Conservation (phyloP, 2,329 filamentous ascomycete species). For the Ascosphaera apis region DNA sequence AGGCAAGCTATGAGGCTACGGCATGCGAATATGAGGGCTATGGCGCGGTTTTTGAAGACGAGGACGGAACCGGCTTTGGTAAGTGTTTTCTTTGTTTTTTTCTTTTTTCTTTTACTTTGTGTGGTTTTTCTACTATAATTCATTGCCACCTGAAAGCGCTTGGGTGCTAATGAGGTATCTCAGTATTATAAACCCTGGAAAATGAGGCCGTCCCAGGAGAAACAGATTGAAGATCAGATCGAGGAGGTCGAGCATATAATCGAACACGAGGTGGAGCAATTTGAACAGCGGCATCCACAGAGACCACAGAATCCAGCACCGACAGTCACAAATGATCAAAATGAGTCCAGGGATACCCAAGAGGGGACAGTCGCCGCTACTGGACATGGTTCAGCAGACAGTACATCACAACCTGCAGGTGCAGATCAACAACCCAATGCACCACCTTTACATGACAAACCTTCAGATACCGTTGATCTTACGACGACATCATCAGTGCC, state of each 20-base stretch:
- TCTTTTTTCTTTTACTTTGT: conserved; percentile 2
- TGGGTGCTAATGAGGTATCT: background rate
- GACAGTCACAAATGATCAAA: background rate
- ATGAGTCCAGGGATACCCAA: conserved; percentile 1
- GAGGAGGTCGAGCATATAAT: conserved; percentile 40
- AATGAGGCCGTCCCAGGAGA: conserved; percentile 43
- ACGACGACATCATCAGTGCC: conserved; percentile 12
- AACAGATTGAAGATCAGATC: conserved; percentile 46
- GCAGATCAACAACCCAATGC: conserved; percentile 1
- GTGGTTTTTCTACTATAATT: too few species aligned
- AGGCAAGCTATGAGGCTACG: conserved; percentile 50
- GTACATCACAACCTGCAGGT: background rate
- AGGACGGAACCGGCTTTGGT: conserved; percentile 50
- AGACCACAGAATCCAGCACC: too few species aligned
- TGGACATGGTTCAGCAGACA: conserved; percentile 2
- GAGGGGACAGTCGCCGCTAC: conserved; percentile 4
- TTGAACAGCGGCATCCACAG: conserved; percentile 21
- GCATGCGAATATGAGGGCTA: conserved; percentile 47
- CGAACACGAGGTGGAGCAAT: conserved; percentile 40
- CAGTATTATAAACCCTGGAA: conserved; percentile 80
- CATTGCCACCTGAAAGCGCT: too few species aligned
- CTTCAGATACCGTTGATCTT: conserved; percentile 7
- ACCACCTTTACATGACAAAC: conserved; percentile 5
- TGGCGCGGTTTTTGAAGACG: conserved; percentile 53
- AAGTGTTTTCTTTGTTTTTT: conserved; percentile 15